phyloP scores from a whole-genome alignment of 2,329 filamentous ascomycete genomes.

The Cladosporium cucumerinum region DNA sequence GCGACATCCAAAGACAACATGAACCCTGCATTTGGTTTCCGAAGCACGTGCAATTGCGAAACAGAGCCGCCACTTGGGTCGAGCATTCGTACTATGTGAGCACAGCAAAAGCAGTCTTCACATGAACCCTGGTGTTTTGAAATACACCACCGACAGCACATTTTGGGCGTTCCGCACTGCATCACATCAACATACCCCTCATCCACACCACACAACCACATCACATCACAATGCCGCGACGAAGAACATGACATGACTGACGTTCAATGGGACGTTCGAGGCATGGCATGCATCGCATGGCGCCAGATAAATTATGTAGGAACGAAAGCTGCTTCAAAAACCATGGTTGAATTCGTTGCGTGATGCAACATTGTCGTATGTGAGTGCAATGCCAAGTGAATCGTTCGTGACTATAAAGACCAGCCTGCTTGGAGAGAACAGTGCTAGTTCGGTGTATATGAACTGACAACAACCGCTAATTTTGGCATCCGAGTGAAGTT shows the following conservation, averaged over 20 bases:
- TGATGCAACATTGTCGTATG: neutral
- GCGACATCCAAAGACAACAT: neutral
- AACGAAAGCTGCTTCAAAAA: slow-evolving; percentile 15
- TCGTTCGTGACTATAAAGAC: neutral
- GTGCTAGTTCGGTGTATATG: neutral
- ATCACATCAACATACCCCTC: slow-evolving; percentile 15
- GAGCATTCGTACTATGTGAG: neutral
- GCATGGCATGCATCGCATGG: slow-evolving; percentile 18
- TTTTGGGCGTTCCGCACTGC: slow-evolving; percentile 28
- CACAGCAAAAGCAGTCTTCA: neutral
- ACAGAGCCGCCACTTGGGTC: neutral
- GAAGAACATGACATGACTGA: slow-evolving; percentile 12
- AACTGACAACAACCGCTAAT: neutral
- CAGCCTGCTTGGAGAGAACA: neutral
- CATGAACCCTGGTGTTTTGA: neutral
- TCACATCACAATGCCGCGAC: slow-evolving; percentile 14
- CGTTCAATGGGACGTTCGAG: slow-evolving; percentile 11
- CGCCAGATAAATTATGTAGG: slow-evolving; percentile 19
- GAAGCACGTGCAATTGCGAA: neutral
- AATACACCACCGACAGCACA: slow-evolving; percentile 10
- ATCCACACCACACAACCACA: slow-evolving; percentile 1
- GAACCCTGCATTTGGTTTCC: neutral
- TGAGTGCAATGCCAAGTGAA: neutral
- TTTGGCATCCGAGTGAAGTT: neutral
- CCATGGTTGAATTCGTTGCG: neutral